A percentile compares a stretch with the other conserved stretches of the same genome.
Conservation (phyloP, 441 rosid genomes). For the Daphne laureola region DNA sequence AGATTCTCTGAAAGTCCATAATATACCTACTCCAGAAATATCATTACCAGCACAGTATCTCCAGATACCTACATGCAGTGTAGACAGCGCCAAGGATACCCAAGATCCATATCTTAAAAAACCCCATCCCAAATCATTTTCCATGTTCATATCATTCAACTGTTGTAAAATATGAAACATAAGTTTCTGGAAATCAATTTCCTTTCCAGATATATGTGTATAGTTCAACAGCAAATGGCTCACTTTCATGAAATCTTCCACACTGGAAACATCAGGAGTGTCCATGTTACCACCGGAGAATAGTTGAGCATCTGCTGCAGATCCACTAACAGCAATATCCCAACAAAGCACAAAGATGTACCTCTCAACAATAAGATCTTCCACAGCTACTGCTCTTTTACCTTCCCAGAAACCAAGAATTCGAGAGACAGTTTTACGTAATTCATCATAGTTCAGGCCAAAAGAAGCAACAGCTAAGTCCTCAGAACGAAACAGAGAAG, state of each 20-base stretch:
- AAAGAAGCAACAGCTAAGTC: constrained; percentile 45
- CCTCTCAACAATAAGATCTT: constrained; percentile 92
- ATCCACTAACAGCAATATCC: constrained; percentile 55
- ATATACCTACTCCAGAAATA: constrained; percentile 41
- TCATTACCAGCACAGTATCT: constrained; percentile 39
- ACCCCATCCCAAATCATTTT: constrained; percentile 64
- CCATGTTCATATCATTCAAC: constrained; percentile 37
- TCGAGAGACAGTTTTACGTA: constrained; percentile 49
- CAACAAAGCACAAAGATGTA: constrained; percentile 82
- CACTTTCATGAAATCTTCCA: constrained; percentile 47
- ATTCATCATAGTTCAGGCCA: constrained; percentile 49
- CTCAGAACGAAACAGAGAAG: constrained; percentile 51
- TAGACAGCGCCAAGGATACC: constrained; percentile 71
- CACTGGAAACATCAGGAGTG: constrained; percentile 42
- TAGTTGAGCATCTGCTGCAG: constrained; percentile 31
- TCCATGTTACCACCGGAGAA: constrained; percentile 33
- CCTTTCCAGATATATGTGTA: constrained; percentile 36
- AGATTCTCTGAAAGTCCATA: constrained; percentile 46
- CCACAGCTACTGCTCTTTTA: constrained; percentile 56
- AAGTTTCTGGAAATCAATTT: constrained; percentile 33
- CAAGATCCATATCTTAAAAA: constrained; percentile 79
- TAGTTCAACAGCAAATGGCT: constrained; percentile 49
- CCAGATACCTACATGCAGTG: constrained; percentile 57
- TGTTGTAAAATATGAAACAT: constrained; percentile 43
- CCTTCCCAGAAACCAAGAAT: constrained; percentile 86